Base-by-base conservation (phyloP, 2,329 filamentous ascomycete genomes). In the Lachnellula hyalina region DNA sequence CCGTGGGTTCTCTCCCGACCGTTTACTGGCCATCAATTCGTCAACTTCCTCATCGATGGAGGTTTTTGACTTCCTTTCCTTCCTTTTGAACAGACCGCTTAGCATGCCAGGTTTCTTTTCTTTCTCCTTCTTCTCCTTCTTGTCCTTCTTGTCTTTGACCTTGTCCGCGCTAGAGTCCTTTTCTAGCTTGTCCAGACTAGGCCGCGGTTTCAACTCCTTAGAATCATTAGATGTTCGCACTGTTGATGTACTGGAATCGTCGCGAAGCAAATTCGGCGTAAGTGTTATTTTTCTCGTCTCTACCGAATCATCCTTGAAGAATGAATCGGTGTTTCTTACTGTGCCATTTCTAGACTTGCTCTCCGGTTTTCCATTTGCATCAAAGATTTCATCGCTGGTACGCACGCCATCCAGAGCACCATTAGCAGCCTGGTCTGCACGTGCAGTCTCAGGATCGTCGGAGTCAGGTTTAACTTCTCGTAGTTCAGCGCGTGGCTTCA, bases 221-320 rank as follows among this genome's bases (percentile, higher is more conserved):
- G 71, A 73, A 23, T 75, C 73, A 58, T 69, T 72, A 4, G 74
- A 75, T 28, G 64, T 67, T 56, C 78, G 70, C 28, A 11, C 28
- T 12, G 64, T 66, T 34, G 68, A 67, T 23, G 65, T 65, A 63
- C 41, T 77, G 73, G 61, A 79, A 63, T 96, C 92, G 62, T 97
- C 93, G 42, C 93, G 85, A 41, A 97, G 76, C 51, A 99, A 74
- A 63, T 96, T 96, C 1, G 94, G 94, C 3, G 94, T 99, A 45
- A 99, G 81, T 0, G 92, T 96, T 63, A 99, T 97, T 75, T 97
- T 97, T 72, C 95, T 91, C 2, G 94, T 96, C 72, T 97, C 94
- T 38, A 90, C 87, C 34, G 84, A 90, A 67, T 99, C 93, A 67
- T 97, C 94, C 71, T 91, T 96, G 78, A 96, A 96, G 77, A 97